A percentile compares a stretch with the other conserved stretches of the same genome.
Conservation (phyloP, 2,329 filamentous ascomycete genomes). For the Sclerotinia trifoliorum region DNA sequence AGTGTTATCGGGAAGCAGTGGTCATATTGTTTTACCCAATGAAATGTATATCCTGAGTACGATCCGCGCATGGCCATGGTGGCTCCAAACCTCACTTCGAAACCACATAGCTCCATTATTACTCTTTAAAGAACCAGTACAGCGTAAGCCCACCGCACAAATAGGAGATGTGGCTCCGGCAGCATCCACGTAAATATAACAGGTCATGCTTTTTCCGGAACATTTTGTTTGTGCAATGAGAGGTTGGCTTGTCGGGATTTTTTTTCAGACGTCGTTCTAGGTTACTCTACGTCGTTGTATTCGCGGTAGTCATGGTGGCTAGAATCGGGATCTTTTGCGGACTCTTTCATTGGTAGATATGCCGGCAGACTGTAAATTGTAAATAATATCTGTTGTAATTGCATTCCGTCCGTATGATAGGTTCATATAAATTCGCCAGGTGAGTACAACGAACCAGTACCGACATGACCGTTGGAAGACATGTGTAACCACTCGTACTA, state of each 20-base stretch:
- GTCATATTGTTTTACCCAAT: slow-evolving; percentile 55
- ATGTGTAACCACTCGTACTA: neutral
- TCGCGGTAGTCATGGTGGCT: neutral
- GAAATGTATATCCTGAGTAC: slow-evolving; percentile 22
- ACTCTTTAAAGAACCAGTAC: neutral
- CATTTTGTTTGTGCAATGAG: slow-evolving; percentile 3
- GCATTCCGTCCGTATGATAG: neutral
- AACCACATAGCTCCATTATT: slow-evolving; percentile 28
- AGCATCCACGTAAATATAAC: slow-evolving; percentile 17
- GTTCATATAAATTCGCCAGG: neutral
- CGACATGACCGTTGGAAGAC: neutral
- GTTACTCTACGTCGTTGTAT: slow-evolving; percentile 17
- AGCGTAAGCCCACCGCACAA: neutral
- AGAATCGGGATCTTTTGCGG: neutral
- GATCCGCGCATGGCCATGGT: slow-evolving; percentile 35
- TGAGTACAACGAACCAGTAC: neutral
- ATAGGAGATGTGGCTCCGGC: neutral
- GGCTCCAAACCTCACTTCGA: slow-evolving; percentile 32
- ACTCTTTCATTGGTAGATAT: neutral
- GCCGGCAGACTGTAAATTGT: neutral
- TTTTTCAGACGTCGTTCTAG: slow-evolving; percentile 1
- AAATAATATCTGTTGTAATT: neutral
- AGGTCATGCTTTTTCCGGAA: neutral
- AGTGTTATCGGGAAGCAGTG: slow-evolving; percentile 52
- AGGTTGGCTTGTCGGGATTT: neutral